Evolutionary conservation across 2,329 filamentous ascomycete genomes (phyloP), one percentile per base, ranked within the genome.

Genomic region (Sarocladiaceae sp.): DNA sequence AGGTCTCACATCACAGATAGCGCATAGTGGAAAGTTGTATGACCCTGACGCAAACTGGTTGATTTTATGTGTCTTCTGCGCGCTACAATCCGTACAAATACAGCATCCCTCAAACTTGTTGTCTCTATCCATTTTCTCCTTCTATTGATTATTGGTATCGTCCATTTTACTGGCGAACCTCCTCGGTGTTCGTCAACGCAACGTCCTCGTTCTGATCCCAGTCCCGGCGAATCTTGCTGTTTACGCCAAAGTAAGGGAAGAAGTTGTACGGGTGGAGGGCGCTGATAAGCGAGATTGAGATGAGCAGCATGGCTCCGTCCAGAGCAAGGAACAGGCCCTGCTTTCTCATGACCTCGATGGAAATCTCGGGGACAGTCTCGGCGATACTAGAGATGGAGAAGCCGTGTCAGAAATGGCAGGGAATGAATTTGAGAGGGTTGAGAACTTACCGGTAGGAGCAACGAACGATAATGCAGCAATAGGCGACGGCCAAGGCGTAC

Each of bases 401-500:
- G 29, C 4, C 17, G 10, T 11, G 22, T 46, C 13, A 46, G 25
- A 15, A 4, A n/a, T 28, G 11, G 25, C 29, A 12, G 7, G 8
- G n/a, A 22, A n/a, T 4, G 29, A 8, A 28, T 10, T 5, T 4
- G 17, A 28, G 17, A 15, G 22, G 23, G 22, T 26, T 12, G 6
- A 22, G 17, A 28, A n/a, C 52, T 26, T 49, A 57, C 56, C 55
- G 39, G 31, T 58, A 58, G 17, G 33, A 13, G 54, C 55, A 58
- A 3, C 55, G 55, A 20, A 54, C 33, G 10, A 58, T 20, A 18
- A 57, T 54, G 3, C 46, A 46, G 6, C 50, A 4, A n/a, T 57
- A 55, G 1, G 57, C 49, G 12, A 53, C 18, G 12, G 33, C n/a
- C 17, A 58, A 33, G 18, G 44, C 47, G 10, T 35, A 51, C 23